Evolutionary conservation across 176 grass and related monocot genomes (phyloP), one percentile per base, ranked within the genome.

Genomic region (Typha latifolia): DNA sequence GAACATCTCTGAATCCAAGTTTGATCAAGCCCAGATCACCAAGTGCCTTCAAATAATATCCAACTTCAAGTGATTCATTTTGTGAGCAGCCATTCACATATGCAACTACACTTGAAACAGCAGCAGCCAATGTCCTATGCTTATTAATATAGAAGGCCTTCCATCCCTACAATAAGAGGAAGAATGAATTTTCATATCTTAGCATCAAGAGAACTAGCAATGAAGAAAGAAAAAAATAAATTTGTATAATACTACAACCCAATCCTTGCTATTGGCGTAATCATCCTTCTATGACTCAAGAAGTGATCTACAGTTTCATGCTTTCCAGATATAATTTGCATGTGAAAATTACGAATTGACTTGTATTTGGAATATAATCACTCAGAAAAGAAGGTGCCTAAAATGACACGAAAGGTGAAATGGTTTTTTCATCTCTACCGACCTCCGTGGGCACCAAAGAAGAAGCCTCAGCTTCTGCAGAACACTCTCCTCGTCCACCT

Each of bases 31-130:
- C 67, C 62, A 90, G 62, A 72, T 78, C 73, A 71, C 69, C 47
- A 52, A 90, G 65, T 59, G 83, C 80, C 78, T 90, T 90, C 67
- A 83, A 49, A 72, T 86, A 86, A 64, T 78, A 78, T 80, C 85
- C 83, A 26, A 74, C 81, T 81, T 90, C 83, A 27, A 90, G 70
- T 8, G 80, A 90, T 21, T 80, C 80, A 52, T 80, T 69, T 32
- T 78, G 80, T 49, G 72, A 71, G 59, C 47, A 81, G 21, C 69
- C 64, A 49, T 68, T 31, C 57, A 90, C 80, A 78, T 78, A 81
- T 66, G 80, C 71, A 66, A 80, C 34, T 51, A 86, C 70, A 49
- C 50, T 69, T 72, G 83, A 81, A 22, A 86, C 57, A n/a, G 66
- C 87, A 67, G 26, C 27, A 22, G 47, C 66, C 61, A 79, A 72